phyloP scores from a whole-genome alignment of 1,284 basidiomycete species.

The Malassezia furfur region DNA sequence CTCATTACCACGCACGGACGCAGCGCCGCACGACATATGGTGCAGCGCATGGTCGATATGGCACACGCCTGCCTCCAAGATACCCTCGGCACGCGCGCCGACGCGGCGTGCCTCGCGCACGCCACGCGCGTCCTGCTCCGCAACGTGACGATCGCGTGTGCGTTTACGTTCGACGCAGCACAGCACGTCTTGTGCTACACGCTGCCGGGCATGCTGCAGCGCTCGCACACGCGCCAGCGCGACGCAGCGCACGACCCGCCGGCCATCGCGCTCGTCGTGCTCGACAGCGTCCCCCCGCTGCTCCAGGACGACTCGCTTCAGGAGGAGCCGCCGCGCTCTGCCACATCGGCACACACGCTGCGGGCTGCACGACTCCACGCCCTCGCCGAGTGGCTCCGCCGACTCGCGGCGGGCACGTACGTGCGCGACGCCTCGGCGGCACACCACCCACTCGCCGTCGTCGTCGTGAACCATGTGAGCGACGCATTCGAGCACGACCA shows the following conservation, averaged over 20 bases:
- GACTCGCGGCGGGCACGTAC: constrained; percentile 6
- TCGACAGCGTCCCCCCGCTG: constrained; percentile 31
- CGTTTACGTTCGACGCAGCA: constrained; percentile 13
- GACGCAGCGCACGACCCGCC: not conserved
- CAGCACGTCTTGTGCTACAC: constrained; percentile 32
- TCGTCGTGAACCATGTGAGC: constrained; percentile 35
- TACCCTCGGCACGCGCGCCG: not conserved
- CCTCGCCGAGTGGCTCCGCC: constrained; percentile 23
- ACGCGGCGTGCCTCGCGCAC: not conserved
- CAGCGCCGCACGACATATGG: constrained; percentile 14
- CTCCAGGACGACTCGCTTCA: constrained; percentile 30
- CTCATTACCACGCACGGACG: constrained; percentile 12
- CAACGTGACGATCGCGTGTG: constrained; percentile 15
- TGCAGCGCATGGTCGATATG: constrained; percentile 18
- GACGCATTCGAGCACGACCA: constrained; percentile 31
- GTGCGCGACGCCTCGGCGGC: not conserved
- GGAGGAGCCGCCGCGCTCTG: not conserved
- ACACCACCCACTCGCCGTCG: constrained; percentile 13
- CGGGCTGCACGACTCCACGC: constrained; percentile 22
- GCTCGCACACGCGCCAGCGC: not conserved
- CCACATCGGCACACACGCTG: constrained; percentile 9
- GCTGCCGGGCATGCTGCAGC: constrained; percentile 23
- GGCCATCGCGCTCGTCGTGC: constrained; percentile 16
- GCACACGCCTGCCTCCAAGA: not conserved
- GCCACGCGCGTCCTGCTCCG: constrained; percentile 7